Percentiles rank a stretch among this genome's conserved stretches.
These are phyloP conservation scores for Oldenlandia corymbosa DNA, from an alignment of 257 asterid genomes.

Conservation along the genomic window DNA sequence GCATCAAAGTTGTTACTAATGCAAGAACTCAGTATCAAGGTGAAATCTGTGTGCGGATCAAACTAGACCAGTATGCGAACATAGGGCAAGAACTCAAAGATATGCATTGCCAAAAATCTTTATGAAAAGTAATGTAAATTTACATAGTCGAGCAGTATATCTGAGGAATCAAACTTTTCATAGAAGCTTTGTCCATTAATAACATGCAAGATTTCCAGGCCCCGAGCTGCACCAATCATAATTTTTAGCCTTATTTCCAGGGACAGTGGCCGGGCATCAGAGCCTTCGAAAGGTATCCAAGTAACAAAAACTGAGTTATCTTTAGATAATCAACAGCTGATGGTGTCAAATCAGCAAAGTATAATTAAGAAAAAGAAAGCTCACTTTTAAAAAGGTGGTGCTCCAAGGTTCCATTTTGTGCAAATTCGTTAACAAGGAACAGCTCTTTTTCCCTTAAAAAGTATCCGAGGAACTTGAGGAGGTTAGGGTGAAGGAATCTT, in stretches of 20 bases:
- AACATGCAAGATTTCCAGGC: conserved; percentile 57
- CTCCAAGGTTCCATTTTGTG: conserved; percentile 83
- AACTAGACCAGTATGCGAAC: too few relatives aligned
- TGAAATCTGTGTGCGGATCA: too few relatives aligned
- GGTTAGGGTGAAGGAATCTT: conserved; percentile 71
- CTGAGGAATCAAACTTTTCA: conserved; percentile 66
- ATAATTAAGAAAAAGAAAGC: conserved; percentile 4
- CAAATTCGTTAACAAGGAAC: conserved; percentile 66
- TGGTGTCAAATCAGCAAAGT: neutral
- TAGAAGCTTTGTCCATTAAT: conserved; percentile 47
- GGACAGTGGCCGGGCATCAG: conserved; percentile 58
- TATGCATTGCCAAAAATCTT: too few relatives aligned
- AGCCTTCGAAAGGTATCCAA: conserved; percentile 37
- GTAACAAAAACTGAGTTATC: neutral
- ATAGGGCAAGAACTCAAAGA: too few relatives aligned
- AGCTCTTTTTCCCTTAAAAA: conserved; percentile 67
- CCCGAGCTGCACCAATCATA: conserved; percentile 59
- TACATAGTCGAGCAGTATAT: conserved; percentile 69
- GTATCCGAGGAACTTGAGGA: conserved; percentile 69
- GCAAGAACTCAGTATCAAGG: neutral
- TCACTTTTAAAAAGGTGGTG: conserved; percentile 82
- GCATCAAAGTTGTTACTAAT: neutral
- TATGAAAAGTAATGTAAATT: neutral
- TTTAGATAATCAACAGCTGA: neutral
- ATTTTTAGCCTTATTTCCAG: conserved; percentile 61